Base-by-base conservation (phyloP, 2,329 filamentous ascomycete species). In the Aspergillus melleus region DNA sequence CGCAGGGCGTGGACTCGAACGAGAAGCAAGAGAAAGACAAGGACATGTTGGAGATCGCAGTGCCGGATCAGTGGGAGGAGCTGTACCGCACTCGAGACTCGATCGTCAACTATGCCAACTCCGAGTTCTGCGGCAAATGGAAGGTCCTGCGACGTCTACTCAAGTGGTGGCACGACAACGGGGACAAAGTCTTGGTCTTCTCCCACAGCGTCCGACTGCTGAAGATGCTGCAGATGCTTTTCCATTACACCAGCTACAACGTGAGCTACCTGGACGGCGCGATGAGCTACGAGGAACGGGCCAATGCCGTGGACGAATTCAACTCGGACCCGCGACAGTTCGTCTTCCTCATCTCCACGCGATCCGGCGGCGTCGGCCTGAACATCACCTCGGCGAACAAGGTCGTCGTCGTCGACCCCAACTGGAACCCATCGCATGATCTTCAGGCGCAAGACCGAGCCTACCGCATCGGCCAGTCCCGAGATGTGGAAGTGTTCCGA, bases 361-460 rank as follows among this genome's bases (percentile, higher is more conserved):
- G 90, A 71, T 93, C 95, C 2, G 95, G 95, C 24, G 95, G 95
- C 4, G 90, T 97, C 0, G 95, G 95, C 0, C 81, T 99, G 29
- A 99, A 99, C 72, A 98, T 99, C 71, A 96, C 94, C 0, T 95
- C 92, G 2, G 95, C 95, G 1, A 99, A 99, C 77, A 98, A 98
- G 77, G 95, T 99, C 0, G 94, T 99, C 46, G 91, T 99, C 39
- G 88, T 98, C 52, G 95, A 98, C 72, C 95, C 95, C 0, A 95
- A 98, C 69, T 99, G 95, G 95, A 99, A 99, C 66, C 95, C 95
- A 0, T 86, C 91, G 2, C 94, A 95, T 66, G 95, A 99, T 70
- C 83, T 98, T 0, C 95, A 99, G 75, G 95, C 95, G 0, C 95
- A 99, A 76, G 95, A 99, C 72, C 87, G 95, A 54, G 95, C 95